Evolutionary conservation across 371 early-diverging fungal species (phyloP).

Genomic region (Mucor sp.): DNA sequence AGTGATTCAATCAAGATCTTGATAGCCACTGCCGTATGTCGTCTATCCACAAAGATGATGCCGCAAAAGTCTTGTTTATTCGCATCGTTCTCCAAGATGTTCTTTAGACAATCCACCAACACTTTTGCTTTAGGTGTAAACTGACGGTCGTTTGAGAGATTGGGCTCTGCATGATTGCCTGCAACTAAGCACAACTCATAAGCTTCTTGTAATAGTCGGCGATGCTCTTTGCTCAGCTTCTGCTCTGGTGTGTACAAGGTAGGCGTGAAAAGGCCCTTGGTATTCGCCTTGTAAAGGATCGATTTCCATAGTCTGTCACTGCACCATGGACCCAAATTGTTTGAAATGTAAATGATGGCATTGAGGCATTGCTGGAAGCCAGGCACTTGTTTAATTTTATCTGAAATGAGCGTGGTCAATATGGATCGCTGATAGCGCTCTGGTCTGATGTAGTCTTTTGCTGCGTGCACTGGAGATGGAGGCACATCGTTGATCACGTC

Average conservation of each 20-base stretch:
- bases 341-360: conserved; percentile 21
- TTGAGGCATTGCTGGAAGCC: conserved; percentile 34
- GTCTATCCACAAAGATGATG: conserved; percentile 78
- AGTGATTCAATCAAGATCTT: conserved; percentile 47
- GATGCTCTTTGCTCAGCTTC: conserved; percentile 23
- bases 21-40: conserved; percentile 69
- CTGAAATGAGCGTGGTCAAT: conserved; percentile 43
- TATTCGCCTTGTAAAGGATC: conserved; percentile 24
- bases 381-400: conserved; percentile 28
- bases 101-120: conserved; percentile 54
- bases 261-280: conserved; percentile 9
- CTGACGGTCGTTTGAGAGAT: conserved; percentile 15
- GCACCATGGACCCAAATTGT: conserved; percentile 69
- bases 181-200: not conserved
- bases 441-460: conserved; percentile 35
- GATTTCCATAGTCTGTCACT: conserved; percentile 51
- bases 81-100: conserved; percentile 33
- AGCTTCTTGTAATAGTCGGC: conserved; percentile 18
- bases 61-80: conserved; percentile 63
- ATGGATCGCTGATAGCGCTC: conserved; percentile 36
- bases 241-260: not conserved
- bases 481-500: not conserved
- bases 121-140: conserved; percentile 64
- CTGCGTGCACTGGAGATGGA: conserved; percentile 8
- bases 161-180: conserved; percentile 14